Evolutionary conservation across 1,284 basidiomycete species (phyloP), one percentile per base, ranked within the genome.

Genomic region (Cryptococcus jaspeensis): DNA sequence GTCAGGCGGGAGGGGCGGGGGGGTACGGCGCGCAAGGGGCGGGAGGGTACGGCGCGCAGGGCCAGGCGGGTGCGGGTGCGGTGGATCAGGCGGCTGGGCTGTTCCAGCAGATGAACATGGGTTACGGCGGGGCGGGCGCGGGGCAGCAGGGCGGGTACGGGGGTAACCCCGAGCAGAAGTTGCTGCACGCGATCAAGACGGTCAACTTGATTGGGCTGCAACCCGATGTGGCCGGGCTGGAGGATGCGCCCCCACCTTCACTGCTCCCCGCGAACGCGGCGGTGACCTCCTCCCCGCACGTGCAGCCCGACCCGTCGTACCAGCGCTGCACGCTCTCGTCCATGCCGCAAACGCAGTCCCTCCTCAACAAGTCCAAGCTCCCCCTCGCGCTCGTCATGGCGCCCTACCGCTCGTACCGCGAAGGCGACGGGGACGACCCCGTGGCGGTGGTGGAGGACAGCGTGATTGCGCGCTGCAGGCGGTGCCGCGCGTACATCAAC

Each of bases 401-500:
- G 0, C 96, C 96, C 0, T 95, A 98, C 78, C 87, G 94, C 43
- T 87, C 89, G 1, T 78, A 92, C 59, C 79, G 81, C 56, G 76
- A 80, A 41, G 72, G 70, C 8, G 81, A 82, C 48, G 68, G 75
- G 61, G 72, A 72, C 67, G 85, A 86, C 50, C 82, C 85, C 0
- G 92, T 97, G 13, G 92, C 93, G 12, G 84, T 97, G 38, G 85
- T 97, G 2, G 85, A 89, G 1, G 96, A 99, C 76, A 92, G 90
- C 0, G 90, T 99, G 47, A 99, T 99, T 69, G 95, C 96, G 46
- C 89, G 96, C 45, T 99, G 96, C 80, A 85, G 96, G 61, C 86
- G 95, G 40, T 99, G 96, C 83, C 85, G 96, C 70, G 92, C 92
- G 43, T 99, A 99, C 80, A 99, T 99, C 80, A 98, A 99, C 76